Percentiles rank a stretch among this genome's conserved stretches.
Evolutionary conservation across 345 rosid genomes (phyloP).

Genomic region (Salix koriyanagi): DNA sequence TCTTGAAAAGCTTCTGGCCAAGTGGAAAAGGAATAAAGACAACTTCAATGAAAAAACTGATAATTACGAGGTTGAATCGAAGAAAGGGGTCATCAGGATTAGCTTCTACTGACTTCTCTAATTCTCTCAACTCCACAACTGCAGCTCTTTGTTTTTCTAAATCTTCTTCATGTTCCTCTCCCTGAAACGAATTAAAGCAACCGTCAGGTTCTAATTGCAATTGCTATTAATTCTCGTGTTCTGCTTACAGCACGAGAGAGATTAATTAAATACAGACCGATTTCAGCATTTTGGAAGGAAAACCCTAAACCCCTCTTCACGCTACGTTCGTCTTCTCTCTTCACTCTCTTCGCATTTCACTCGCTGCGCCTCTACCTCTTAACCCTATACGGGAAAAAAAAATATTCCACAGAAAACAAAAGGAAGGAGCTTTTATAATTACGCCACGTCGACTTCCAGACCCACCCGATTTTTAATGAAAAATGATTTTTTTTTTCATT

Average conservation of each 20-base stretch:
- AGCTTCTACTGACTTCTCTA: slow-evolving; percentile 53
- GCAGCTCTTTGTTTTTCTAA: slow-evolving; percentile 19
- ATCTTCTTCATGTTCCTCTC: slow-evolving; percentile 6
- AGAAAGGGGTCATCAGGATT: slow-evolving; percentile 65
- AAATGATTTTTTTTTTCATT: background rate
- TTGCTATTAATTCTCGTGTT: background rate
- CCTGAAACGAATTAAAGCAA: background rate
- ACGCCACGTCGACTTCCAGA: background rate
- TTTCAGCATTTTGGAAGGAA: background rate
- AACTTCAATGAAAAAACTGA: background rate
- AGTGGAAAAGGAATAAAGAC: background rate
- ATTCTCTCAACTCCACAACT: slow-evolving; percentile 23
- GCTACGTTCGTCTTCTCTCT: background rate
- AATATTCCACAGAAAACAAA: no score
- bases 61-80: slow-evolving; percentile 53
- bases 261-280: background rate
- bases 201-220: background rate
- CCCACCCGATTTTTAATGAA: background rate
- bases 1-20: background rate
- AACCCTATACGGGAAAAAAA: no score
- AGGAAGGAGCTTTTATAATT: background rate
- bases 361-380: background rate
- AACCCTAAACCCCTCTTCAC: background rate
- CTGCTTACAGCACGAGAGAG: background rate
- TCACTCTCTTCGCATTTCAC: background rate